Percentiles rank a stretch among this genome's conserved stretches.
These are phyloP conservation scores for Penicillium turbatum DNA, from an alignment of 495 filamentous ascomycete genomes.

Conservation along the genomic window DNA sequence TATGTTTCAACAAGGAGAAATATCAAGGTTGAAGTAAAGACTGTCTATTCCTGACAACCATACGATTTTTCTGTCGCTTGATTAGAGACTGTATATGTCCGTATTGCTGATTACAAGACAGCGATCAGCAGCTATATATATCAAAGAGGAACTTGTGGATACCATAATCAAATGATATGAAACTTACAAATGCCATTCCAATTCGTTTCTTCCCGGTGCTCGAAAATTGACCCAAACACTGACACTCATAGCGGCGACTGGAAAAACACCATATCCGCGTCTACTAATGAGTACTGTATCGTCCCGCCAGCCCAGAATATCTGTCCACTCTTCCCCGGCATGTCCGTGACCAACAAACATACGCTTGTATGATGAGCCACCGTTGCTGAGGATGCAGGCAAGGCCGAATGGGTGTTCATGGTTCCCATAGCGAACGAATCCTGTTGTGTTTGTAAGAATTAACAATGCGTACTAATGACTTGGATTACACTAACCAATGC, in stretches of 20 bases:
- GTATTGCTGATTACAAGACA: not conserved
- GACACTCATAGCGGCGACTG: conserved; percentile 51
- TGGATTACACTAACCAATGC: conserved; percentile 47
- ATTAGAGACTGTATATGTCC: not conserved
- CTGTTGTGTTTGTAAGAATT: conserved; percentile 12
- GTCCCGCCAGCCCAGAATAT: conserved; percentile 51
- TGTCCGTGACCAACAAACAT: conserved; percentile 64
- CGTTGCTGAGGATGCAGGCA: conserved; percentile 57
- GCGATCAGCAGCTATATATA: no score
- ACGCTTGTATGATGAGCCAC: conserved; percentile 40
- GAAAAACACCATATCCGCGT: conserved; percentile 53
- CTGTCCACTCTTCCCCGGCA: conserved; percentile 58
- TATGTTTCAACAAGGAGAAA: not conserved
- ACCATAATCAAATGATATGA: no score
- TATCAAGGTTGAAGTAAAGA: not conserved
- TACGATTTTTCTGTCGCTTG: not conserved
- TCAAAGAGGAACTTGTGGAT: no score
- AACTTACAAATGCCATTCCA: conserved; percentile 18
- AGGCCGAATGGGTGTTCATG: conserved; percentile 48
- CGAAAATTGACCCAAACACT: conserved; percentile 56
- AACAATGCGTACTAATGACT: not conserved
- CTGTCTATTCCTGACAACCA: not conserved
- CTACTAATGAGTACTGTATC: conserved; percentile 49
- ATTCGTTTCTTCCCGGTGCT: conserved; percentile 14
- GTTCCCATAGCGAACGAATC: conserved; percentile 60